Evolutionary conservation across 495 filamentous ascomycete species (phyloP), one percentile per base, ranked within the genome.

Genomic region (Neurospora sp.): DNA sequence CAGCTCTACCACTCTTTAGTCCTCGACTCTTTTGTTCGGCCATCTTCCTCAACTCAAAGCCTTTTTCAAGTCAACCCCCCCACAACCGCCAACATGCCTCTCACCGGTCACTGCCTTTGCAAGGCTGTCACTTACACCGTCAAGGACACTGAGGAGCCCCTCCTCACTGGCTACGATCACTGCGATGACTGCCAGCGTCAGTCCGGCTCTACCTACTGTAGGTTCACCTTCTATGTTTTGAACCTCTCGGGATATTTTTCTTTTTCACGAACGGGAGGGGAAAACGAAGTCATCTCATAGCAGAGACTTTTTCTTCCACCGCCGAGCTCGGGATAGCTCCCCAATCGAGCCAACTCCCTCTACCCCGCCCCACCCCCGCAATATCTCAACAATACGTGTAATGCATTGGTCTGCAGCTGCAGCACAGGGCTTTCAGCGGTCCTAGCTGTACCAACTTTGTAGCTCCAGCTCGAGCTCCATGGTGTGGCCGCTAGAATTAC

Each of bases 181-280:
- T 91, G 89, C 76, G 89, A 91, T 75, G 89, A 91, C 79, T 91
- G 89, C 84, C 89, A 91, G 78, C 88, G 89, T 75, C 89, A 91
- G 80, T 85, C 82, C 70, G 89, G 89, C 71, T 90, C 89, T 8
- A 90, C 89, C 72, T 91, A 91, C 78, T 91, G 89, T 91, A 80
- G 68, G 83, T 76, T 40, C 53, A 9, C 65, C 39, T 59, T 70
- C 35, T 27, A 42, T 39, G 6, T 27, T 0, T 37, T 40, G 40
- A 72, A 39, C 17, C 40, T 22, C 40, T 27, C 8, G 31, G 17
- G 27, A 40, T 38, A 1, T 40, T 14, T 59, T 20, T 39, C 37
- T 45, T 16, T 4, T 38, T 17, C 17, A 14, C 10, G 9, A 37
- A 35, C 22, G 12, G 27, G 27, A 61, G 22, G 48, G 45, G n/a